These are phyloP conservation scores for Blastobotrys illinoisensis DNA, from an alignment of 1,139 yeast genomes.

Conservation along the genomic window DNA sequence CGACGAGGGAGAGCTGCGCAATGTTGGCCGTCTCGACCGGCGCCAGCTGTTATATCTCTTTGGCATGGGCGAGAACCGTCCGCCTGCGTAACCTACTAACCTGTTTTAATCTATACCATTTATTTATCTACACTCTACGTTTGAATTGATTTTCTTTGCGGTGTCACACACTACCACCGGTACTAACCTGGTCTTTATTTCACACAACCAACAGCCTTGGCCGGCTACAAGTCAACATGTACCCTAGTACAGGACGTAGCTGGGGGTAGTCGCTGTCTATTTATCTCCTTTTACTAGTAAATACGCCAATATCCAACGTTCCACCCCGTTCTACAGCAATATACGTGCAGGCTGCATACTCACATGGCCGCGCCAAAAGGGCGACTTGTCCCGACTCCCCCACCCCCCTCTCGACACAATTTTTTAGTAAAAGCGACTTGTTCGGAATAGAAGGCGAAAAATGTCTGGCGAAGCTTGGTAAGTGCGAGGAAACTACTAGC, in stretches of 20 bases:
- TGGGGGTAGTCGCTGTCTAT: too few species aligned
- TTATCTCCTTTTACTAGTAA: too few species aligned
- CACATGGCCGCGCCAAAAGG: neutral
- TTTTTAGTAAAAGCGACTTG: neutral
- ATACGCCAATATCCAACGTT: neutral
- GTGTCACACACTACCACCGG: too few species aligned
- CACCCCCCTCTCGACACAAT: neutral
- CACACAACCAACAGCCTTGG: too few species aligned
- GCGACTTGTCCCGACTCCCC: neutral
- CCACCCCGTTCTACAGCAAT: neutral
- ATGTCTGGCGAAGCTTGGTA: slow-evolving; percentile 37
- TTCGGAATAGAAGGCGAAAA: slow-evolving; percentile 1
- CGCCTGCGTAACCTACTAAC: neutral
- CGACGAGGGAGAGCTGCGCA: slow-evolving; percentile 68
- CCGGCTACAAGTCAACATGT: too few species aligned
- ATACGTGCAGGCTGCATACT: neutral
- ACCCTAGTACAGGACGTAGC: too few species aligned
- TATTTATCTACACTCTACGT: too few species aligned
- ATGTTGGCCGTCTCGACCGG: slow-evolving; percentile 59
- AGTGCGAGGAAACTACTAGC: slow-evolving; percentile 13
- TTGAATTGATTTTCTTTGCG: too few species aligned
- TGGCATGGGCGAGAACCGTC: slow-evolving; percentile 46
- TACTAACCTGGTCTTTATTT: too few species aligned
- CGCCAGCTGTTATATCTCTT: slow-evolving; percentile 73
- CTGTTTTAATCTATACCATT: too few species aligned